Percentiles rank a stretch among this genome's conserved stretches.
Evolutionary conservation across 441 rosid species (phyloP).

Genomic region (Arabidopsis lyrata): DNA sequence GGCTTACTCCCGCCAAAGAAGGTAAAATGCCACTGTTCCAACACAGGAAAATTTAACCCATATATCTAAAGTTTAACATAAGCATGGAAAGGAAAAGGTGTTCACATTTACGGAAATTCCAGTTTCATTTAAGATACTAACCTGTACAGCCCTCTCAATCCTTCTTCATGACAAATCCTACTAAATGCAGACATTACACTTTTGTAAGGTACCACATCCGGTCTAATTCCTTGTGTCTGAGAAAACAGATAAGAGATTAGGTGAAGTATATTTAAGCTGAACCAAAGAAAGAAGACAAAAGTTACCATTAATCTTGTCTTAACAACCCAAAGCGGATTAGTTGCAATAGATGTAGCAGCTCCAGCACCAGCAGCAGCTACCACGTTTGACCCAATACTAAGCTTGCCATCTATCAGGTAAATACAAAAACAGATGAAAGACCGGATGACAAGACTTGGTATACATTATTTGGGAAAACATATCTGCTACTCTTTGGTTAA

Average conservation of each 20-base stretch:
- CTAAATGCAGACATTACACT: slow-evolving; percentile 77
- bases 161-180: slow-evolving; percentile 88
- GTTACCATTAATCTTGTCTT: slow-evolving; percentile 93
- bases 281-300: slow-evolving; percentile 28
- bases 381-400: slow-evolving; percentile 77
- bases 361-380: slow-evolving; percentile 97
- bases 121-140: slow-evolving; percentile 44
- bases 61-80: not conserved
- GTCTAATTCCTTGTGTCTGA: slow-evolving; percentile 92
- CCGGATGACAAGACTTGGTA: not conserved
- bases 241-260: slow-evolving; percentile 15
- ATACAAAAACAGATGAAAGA: slow-evolving; percentile 11
- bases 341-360: slow-evolving; percentile 80
- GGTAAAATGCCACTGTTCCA: slow-evolving; percentile 89
- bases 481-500: not conserved
- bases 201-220: slow-evolving; percentile 86
- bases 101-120: not conserved
- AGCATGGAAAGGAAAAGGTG: slow-evolving; percentile 7
- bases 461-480: not conserved
- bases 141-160: slow-evolving; percentile 90
- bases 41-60: slow-evolving; percentile 15
- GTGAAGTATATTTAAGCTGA: slow-evolving; percentile 12
- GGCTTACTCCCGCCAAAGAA: slow-evolving; percentile 89
- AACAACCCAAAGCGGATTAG: slow-evolving; percentile 99
- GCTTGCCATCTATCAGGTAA: slow-evolving; percentile 58